A percentile compares a stretch with the other conserved stretches of the same genome.
Evolutionary conservation across 768 basidiomycete genomes (phyloP).

Genomic region (Boletus sp.): DNA sequence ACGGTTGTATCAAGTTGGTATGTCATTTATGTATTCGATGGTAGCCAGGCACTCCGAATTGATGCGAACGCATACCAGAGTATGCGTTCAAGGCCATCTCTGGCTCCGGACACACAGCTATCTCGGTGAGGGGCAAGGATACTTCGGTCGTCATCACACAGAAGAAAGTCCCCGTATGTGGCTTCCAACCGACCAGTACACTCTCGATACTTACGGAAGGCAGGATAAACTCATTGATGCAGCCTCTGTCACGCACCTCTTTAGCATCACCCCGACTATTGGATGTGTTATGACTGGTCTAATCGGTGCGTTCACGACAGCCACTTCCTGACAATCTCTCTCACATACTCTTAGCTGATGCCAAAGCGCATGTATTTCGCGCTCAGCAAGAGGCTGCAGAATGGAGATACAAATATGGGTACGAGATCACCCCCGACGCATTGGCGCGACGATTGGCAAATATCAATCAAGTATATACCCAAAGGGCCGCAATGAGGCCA

Average conservation of each 20-base stretch:
- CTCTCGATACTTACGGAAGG: neutral
- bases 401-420: slow-evolving; percentile 95
- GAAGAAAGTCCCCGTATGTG: slow-evolving; percentile 92
- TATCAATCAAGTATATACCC: slow-evolving; percentile 98
- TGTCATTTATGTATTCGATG: slow-evolving; percentile 27
- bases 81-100: slow-evolving; percentile 99
- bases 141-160: slow-evolving; percentile 96
- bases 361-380: slow-evolving; percentile 80
- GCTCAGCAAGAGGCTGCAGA: slow-evolving; percentile 87
- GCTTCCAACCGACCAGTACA: neutral
- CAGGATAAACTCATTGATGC: slow-evolving; percentile 98
- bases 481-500: slow-evolving; percentile 95
- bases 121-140: slow-evolving; percentile 91
- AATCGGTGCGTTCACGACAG: slow-evolving; percentile 55
- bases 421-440: slow-evolving; percentile 98
- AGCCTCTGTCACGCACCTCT: slow-evolving; percentile 90
- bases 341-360: slow-evolving; percentile 64
- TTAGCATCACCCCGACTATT: slow-evolving; percentile 93
- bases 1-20: slow-evolving; percentile 97
- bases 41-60: neutral
- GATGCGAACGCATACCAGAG: slow-evolving; percentile 48
- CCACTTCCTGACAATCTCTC: neutral
- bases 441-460: slow-evolving; percentile 92
- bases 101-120: slow-evolving; percentile 91
- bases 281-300: slow-evolving; percentile 99